Conservation (phyloP, 768 basidiomycete genomes). For the Dioszegia aurantiaca region DNA sequence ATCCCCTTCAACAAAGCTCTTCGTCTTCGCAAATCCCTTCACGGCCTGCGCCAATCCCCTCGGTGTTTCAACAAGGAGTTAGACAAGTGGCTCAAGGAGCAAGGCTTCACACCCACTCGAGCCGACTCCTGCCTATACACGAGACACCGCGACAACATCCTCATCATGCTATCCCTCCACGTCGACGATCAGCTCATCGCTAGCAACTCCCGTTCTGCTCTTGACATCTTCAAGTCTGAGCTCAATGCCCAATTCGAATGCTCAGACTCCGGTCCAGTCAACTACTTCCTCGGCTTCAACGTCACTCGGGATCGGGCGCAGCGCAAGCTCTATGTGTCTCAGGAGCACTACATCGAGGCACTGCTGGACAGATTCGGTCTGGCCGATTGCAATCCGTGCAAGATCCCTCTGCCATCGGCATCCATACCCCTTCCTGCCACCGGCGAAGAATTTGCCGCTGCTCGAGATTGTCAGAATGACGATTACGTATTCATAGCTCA, state of each 20-base stretch:
- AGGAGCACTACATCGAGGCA: too few species aligned
- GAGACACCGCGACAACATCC: neutral
- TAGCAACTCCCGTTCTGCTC: neutral
- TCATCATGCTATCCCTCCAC: slow-evolving; percentile 10
- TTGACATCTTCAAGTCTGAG: neutral
- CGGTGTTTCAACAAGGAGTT: slow-evolving; percentile 16
- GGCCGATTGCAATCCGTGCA: too few species aligned
- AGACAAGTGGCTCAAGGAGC: slow-evolving; percentile 15
- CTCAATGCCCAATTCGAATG: neutral
- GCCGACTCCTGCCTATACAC: slow-evolving; percentile 20
- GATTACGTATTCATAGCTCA: too few species aligned
- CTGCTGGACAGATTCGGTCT: too few species aligned
- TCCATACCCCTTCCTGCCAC: too few species aligned
- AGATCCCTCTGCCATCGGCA: too few species aligned
- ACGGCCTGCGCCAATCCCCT: slow-evolving; percentile 19
- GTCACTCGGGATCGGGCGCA: neutral
- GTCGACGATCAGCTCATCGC: slow-evolving; percentile 20
- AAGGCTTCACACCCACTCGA: slow-evolving; percentile 4
- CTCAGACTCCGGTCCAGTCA: neutral
- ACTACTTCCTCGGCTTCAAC: neutral
- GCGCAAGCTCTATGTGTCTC: neutral
- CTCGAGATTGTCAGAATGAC: too few species aligned
- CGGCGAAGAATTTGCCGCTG: too few species aligned
- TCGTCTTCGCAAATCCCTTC: slow-evolving; percentile 16
- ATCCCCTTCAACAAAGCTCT: slow-evolving; percentile 10